Evolutionary conservation across 1,284 basidiomycete genomes (phyloP).

Genomic region (Ganoderma lucidum): DNA sequence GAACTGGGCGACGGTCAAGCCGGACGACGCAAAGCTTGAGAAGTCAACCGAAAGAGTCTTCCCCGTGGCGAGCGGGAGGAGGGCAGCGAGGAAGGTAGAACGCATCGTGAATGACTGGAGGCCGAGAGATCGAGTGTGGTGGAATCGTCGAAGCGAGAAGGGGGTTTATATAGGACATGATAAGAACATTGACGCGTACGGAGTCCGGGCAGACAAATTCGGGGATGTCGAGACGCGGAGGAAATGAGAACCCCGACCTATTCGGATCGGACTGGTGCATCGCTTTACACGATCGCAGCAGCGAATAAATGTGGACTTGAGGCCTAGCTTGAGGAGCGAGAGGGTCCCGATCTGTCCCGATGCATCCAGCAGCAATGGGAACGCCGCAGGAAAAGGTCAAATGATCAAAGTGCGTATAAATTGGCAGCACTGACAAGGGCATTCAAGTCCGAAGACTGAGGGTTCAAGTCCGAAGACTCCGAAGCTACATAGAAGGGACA

Average conservation of each 20-base stretch:
- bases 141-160: not conserved
- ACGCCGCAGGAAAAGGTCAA: not conserved
- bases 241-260: not conserved
- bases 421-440: too few relatives aligned
- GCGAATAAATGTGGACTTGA: not conserved
- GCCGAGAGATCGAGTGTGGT: not conserved
- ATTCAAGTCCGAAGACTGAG: too few relatives aligned
- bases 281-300: not conserved
- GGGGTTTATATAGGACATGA: not conserved
- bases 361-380: not conserved
- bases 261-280: not conserved
- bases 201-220: not conserved
- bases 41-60: constrained; percentile 11
- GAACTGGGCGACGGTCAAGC: constrained; percentile 11
- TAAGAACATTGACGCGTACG: not conserved
- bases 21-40: constrained; percentile 11
- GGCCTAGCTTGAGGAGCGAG: not conserved
- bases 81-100: not conserved
- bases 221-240: not conserved
- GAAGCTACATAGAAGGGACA: too few relatives aligned
- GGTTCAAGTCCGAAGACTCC: too few relatives aligned
- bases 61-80: not conserved
- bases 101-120: not conserved
- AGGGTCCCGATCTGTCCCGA: not conserved
- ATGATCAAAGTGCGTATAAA: too few relatives aligned